Evolutionary conservation across 2,329 filamentous ascomycete genomes (phyloP).

Genomic region (Chrysoporthe deuterocubensis): DNA sequence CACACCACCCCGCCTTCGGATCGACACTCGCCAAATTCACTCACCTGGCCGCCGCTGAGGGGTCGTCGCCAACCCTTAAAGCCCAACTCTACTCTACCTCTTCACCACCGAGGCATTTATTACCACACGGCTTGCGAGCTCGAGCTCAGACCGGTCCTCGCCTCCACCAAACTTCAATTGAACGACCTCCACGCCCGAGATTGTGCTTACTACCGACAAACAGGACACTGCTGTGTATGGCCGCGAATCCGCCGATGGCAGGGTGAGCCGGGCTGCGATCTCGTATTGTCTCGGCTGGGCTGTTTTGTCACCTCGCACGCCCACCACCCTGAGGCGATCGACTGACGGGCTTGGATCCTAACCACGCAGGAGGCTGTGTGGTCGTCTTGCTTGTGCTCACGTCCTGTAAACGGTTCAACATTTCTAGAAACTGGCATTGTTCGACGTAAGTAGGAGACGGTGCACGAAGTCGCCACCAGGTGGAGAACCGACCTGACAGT

Average conservation of each 20-base stretch:
- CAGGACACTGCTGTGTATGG: not conserved
- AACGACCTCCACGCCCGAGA: not conserved
- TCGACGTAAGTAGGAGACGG: not conserved
- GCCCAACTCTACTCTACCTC: slow-evolving; percentile 28
- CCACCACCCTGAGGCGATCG: not conserved
- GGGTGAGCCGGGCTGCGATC: slow-evolving; percentile 7
- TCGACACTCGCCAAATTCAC: slow-evolving; percentile 18
- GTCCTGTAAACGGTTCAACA: not conserved
- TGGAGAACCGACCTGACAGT: not conserved
- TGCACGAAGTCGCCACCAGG: slow-evolving; percentile 8
- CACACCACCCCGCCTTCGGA: slow-evolving; percentile 25
- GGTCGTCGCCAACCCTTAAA: not conserved
- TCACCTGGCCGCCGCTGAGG: not conserved
- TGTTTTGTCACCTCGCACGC: not conserved
- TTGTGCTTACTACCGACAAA: not conserved
- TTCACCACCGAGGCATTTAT: not conserved
- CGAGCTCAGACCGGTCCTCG: not conserved
- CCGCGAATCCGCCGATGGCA: slow-evolving; percentile 11
- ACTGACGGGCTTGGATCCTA: too few relatives aligned
- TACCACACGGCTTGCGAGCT: too few relatives aligned
- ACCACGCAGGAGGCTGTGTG: not conserved
- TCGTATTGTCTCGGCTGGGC: not conserved
- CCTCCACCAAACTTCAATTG: not conserved
- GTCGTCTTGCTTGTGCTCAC: not conserved
- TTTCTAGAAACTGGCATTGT: not conserved